Evolutionary conservation across 345 rosid species (phyloP).

Genomic region (Syzygium aromaticum): DNA sequence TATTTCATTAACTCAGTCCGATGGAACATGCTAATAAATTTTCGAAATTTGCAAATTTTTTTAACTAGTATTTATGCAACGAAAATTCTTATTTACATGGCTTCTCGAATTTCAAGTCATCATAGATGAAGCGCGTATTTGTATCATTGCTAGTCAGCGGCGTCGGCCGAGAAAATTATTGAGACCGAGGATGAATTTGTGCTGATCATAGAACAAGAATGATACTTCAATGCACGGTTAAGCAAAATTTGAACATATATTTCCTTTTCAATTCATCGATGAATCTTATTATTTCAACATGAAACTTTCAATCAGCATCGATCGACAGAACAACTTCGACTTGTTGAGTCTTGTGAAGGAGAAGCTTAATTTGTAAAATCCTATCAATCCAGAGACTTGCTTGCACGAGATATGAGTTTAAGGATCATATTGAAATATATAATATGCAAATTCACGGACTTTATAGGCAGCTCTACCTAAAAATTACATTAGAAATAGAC

Average conservation of each 20-base stretch:
- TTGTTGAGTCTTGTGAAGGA: fast-evolving
- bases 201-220: background rate
- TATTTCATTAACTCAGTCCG: no score
- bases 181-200: background rate
- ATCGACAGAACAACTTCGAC: fast-evolving
- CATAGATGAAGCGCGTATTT: background rate
- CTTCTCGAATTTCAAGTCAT: no score
- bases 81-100: no score
- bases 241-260: background rate
- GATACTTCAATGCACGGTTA: fast-evolving
- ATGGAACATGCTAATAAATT: no score
- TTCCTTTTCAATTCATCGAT: background rate
- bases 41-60: no score
- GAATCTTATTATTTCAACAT: background rate
- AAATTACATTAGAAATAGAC: background rate
- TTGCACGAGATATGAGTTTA: background rate
- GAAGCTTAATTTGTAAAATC: background rate
- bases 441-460: background rate
- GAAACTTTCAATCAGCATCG: fast-evolving
- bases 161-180: fast-evolving
- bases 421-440: background rate
- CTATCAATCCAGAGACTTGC: fast-evolving
- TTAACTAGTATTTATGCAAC: no score
- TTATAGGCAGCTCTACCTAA: background rate
- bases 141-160: fast-evolving